Conservation (phyloP, 805 yeast genomes). For the Lipomyces starkeyi region DNA sequence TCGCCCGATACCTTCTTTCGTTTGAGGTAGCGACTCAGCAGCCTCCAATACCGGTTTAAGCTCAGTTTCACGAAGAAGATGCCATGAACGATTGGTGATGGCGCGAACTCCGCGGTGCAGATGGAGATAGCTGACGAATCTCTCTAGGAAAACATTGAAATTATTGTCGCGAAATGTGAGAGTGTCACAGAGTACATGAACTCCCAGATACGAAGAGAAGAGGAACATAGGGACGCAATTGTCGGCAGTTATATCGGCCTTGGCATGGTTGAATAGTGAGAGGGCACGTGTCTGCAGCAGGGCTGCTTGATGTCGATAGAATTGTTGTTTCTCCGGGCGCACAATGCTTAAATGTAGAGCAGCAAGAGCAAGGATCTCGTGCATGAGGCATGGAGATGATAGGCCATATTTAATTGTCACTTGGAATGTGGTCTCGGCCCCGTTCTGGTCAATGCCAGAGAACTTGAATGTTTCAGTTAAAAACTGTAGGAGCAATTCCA, state of each 20-base stretch:
- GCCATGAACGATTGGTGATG: not conserved
- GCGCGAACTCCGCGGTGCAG: not conserved
- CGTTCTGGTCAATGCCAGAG: not conserved
- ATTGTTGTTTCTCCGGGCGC: not conserved
- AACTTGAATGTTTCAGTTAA: not conserved
- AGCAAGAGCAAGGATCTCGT: not conserved
- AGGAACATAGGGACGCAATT: not conserved
- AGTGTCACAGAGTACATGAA: not conserved
- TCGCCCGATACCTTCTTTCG: no score
- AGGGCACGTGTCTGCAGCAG: not conserved
- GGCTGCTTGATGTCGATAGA: not conserved
- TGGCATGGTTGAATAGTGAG: not conserved
- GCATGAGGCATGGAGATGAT: not conserved
- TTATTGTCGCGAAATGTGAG: not conserved
- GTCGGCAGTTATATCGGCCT: not conserved
- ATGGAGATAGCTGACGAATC: not conserved
- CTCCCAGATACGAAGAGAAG: not conserved
- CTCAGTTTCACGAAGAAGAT: not conserved
- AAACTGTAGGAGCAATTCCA: no score
- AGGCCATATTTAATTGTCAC: not conserved
- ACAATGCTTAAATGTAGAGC: not conserved
- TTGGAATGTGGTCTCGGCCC: not conserved
- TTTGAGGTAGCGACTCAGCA: no score
- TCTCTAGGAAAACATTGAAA: not conserved
- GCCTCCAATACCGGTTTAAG: not conserved